Conservation (phyloP, 1,284 basidiomycete species). For the Boletus hoseneyae region DNA sequence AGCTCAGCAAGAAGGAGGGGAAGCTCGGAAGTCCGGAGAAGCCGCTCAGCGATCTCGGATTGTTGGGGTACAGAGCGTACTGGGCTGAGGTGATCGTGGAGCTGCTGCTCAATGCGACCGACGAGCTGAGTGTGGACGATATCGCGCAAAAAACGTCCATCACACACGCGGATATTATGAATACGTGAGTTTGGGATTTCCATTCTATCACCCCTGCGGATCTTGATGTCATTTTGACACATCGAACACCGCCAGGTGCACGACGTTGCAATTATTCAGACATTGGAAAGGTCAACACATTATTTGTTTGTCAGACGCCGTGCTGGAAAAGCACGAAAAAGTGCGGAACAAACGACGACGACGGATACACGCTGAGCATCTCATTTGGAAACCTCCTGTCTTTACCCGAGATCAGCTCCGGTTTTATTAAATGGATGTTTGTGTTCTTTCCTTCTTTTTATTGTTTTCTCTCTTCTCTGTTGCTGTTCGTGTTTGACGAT, state of each 20-base stretch:
- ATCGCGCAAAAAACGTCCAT: slow-evolving; percentile 97
- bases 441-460: not conserved
- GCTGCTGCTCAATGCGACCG: slow-evolving; percentile 68
- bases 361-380: slow-evolving; percentile 75
- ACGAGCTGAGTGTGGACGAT: slow-evolving; percentile 93
- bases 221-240: slow-evolving; percentile 7
- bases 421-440: slow-evolving; percentile 60
- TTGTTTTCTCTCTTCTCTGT: not conserved
- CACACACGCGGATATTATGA: slow-evolving; percentile 95
- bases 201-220: slow-evolving; percentile 9
- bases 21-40: slow-evolving; percentile 98
- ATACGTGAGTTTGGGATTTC: slow-evolving; percentile 71
- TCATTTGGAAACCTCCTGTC: slow-evolving; percentile 93
- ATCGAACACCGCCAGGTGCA: slow-evolving; percentile 57
- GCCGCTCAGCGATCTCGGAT: slow-evolving; percentile 91
- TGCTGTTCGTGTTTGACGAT: slow-evolving; percentile 3
- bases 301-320: slow-evolving; percentile 87
- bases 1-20: slow-evolving; percentile 93
- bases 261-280: slow-evolving; percentile 93
- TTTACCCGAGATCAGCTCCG: slow-evolving; percentile 88
- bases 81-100: slow-evolving; percentile 99
- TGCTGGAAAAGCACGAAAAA: slow-evolving; percentile 90
- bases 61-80: slow-evolving; percentile 93
- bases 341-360: slow-evolving; percentile 76
- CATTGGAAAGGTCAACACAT: slow-evolving; percentile 96